phyloP scores from a whole-genome alignment of 371 early-diverging fungal species.

The Mucor mucedo region DNA sequence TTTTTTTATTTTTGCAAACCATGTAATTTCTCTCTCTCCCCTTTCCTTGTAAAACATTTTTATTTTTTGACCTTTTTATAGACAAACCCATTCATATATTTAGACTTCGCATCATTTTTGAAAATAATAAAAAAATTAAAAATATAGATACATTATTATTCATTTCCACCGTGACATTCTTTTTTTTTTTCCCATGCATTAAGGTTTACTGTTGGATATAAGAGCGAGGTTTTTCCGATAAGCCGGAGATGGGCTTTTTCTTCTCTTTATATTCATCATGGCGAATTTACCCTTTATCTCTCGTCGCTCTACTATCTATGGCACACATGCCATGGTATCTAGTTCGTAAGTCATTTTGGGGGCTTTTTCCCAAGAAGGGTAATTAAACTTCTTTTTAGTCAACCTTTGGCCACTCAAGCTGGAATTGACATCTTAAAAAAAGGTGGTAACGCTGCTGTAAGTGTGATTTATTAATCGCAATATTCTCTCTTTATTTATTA shows the following conservation, averaged over 20 bases:
- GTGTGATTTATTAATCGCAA: neutral
- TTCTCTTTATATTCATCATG: conserved; percentile 8
- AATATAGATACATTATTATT: neutral
- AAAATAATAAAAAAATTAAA: neutral
- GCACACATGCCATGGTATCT: conserved; percentile 52
- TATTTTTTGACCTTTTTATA: conserved; percentile 1
- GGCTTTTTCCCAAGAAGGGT: neutral
- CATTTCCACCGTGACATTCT: neutral
- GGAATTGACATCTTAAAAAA: conserved; percentile 78
- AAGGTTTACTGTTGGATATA: too few species aligned
- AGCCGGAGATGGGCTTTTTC: neutral
- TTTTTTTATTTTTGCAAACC: neutral
- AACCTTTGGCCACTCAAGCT: conserved; percentile 81
- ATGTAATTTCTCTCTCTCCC: conserved; percentile 2
- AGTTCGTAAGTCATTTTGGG: conserved; percentile 36
- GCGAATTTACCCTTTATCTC: conserved; percentile 49
- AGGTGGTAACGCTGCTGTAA: conserved; percentile 92
- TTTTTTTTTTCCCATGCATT: too few species aligned
- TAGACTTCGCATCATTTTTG: conserved; percentile 1
- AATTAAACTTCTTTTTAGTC: conserved; percentile 47
- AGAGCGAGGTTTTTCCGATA: neutral
- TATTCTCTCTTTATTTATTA: too few species aligned
- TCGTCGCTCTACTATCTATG: conserved; percentile 52
- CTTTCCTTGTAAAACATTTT: neutral
- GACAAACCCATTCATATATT: neutral